These are phyloP conservation scores for Picea mariana DNA, from an alignment of 83 land plant species.

Conservation along the genomic window DNA sequence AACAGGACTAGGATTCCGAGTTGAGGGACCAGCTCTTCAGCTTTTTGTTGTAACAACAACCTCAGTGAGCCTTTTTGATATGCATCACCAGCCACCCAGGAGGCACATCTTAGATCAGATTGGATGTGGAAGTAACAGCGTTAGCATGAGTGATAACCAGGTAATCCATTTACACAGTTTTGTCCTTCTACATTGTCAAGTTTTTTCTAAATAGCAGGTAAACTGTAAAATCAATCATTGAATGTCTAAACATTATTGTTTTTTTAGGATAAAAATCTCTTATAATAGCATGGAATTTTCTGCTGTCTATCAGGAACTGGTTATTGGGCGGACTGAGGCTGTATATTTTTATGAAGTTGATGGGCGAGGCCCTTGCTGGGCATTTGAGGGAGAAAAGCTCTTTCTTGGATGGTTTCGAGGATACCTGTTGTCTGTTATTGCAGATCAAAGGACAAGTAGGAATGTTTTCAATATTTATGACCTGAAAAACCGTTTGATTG, in stretches of 20 bases:
- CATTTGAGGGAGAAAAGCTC: conserved; percentile 91
- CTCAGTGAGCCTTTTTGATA: conserved; percentile 67
- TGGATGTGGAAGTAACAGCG: conserved; percentile 68
- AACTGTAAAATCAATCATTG: too few species aligned
- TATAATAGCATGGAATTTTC: too few species aligned
- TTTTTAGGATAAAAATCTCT: too few species aligned
- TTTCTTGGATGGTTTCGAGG: conserved; percentile 95
- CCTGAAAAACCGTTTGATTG: conserved; percentile 82
- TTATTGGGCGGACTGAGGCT: conserved; percentile 86
- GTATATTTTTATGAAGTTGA: conserved; percentile 92
- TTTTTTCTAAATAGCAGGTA: too few species aligned
- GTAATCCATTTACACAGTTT: too few species aligned
- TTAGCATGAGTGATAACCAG: conserved; percentile 89
- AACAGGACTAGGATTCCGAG: conserved; percentile 78
- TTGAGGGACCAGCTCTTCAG: conserved; percentile 74
- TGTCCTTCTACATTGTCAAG: too few species aligned
- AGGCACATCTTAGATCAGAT: conserved; percentile 77
- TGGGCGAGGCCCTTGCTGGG: conserved; percentile 99
- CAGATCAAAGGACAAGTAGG: conserved; percentile 60
- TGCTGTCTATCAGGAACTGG: conserved; percentile 89
- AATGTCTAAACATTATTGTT: too few species aligned
- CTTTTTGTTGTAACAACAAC: conserved; percentile 83
- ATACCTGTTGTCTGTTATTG: conserved; percentile 77
- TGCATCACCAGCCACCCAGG: conserved; percentile 76
- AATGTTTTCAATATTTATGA: conserved; percentile 86